Evolutionary conservation across 257 asterid species (phyloP).

Genomic region (Gentiana macrophylla): DNA sequence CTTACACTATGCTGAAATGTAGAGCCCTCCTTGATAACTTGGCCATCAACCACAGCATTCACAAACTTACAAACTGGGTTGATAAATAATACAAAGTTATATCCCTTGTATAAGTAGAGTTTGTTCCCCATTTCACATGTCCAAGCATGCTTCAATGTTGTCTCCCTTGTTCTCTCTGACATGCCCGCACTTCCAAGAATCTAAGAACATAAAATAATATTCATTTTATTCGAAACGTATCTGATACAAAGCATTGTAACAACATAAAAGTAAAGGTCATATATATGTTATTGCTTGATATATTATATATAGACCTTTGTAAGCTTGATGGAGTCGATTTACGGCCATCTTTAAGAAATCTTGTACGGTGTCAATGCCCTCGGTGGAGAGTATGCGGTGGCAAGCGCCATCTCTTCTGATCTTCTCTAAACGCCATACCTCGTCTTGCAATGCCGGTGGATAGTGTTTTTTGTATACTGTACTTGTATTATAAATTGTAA

Average conservation of each 20-base stretch:
- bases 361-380: constrained; percentile 47
- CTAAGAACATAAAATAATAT: constrained; percentile 11
- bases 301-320: constrained; percentile 18
- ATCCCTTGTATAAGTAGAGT: constrained; percentile 24
- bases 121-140: constrained; percentile 53
- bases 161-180: constrained; percentile 71
- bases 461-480: constrained; percentile 72
- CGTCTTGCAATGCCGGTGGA: constrained; percentile 53
- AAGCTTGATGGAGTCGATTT: constrained; percentile 30
- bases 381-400: constrained; percentile 33
- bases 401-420: constrained; percentile 63
- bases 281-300: neutral
- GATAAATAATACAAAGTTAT: constrained; percentile 19
- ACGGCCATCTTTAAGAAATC: constrained; percentile 45
- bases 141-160: constrained; percentile 46
- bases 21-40: constrained; percentile 12
- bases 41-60: constrained; percentile 29
- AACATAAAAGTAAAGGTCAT: too few relatives aligned
- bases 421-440: constrained; percentile 71
- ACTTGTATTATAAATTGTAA: neutral
- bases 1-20: constrained; percentile 22
- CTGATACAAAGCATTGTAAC: too few relatives aligned
- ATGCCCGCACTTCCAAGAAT: constrained; percentile 46
- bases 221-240: too few relatives aligned
- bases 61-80: constrained; percentile 49